phyloP scores from a whole-genome alignment of 2,329 filamentous ascomycete genomes.

The Claviceps africana region DNA sequence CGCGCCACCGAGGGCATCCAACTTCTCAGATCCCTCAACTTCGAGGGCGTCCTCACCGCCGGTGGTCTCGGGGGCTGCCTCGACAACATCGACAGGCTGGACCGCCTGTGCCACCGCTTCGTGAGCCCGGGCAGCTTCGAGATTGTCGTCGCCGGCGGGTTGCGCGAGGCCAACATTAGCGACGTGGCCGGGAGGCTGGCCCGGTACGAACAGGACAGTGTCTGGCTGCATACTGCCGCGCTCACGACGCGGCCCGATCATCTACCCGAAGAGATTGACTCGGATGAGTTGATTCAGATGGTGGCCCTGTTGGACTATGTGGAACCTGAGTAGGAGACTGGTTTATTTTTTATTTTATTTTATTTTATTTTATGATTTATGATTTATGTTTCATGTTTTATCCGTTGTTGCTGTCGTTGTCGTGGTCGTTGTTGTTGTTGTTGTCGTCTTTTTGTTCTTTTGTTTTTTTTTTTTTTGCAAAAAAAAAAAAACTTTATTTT shows the following conservation, averaged over 20 bases:
- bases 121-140: conserved; percentile 20
- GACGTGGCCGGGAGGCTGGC: conserved; percentile 16
- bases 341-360: no score
- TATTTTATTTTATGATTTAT: no score
- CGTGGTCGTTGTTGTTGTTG: no score
- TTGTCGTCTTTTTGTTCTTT: no score
- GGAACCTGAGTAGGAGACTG: not conserved
- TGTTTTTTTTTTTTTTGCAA: no score
- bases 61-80: conserved; percentile 31
- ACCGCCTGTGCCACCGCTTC: conserved; percentile 19
- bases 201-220: conserved; percentile 8
- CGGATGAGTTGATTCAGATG: conserved; percentile 12
- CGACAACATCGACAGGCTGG: conserved; percentile 25
- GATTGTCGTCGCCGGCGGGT: conserved; percentile 38
- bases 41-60: conserved; percentile 37
- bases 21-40: conserved; percentile 28
- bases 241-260: conserved; percentile 6
- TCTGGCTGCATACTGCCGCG: conserved; percentile 35
- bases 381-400: no score
- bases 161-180: conserved; percentile 27
- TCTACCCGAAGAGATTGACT: conserved; percentile 13
- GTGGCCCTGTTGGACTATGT: conserved; percentile 9
- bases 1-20: conserved; percentile 15
- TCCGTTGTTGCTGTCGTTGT: no score
- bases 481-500: no score